Conservation (phyloP, 345 rosid genomes). For the Pseudoturritis turrita region DNA sequence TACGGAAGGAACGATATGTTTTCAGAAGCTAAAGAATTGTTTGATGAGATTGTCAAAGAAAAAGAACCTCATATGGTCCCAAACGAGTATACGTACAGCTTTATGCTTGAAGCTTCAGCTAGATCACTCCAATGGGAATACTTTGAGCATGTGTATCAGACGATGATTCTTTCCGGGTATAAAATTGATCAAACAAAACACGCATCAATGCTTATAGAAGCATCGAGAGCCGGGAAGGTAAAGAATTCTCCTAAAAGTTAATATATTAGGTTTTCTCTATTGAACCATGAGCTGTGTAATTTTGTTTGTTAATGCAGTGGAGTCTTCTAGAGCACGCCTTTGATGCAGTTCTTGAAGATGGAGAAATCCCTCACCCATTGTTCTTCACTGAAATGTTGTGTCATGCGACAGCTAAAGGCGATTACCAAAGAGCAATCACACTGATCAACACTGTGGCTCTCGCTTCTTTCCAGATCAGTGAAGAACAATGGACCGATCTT, state of each 20-base stretch:
- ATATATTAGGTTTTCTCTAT: no score
- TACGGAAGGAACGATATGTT: conserved; percentile 78
- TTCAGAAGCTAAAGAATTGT: conserved; percentile 71
- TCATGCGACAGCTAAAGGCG: conserved; percentile 48
- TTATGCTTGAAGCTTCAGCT: conserved; percentile 90
- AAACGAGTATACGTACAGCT: conserved; percentile 64
- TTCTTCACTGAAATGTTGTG: conserved; percentile 69
- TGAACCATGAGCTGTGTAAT: conserved; percentile 6
- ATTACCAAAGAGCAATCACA: conserved; percentile 56
- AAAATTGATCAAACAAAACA: conserved; percentile 65
- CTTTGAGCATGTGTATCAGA: conserved; percentile 80
- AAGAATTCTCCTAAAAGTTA: not conserved
- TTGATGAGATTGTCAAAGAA: conserved; percentile 49
- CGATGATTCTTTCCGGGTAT: conserved; percentile 66
- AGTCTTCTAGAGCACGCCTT: conserved; percentile 84
- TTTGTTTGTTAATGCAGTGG: conserved; percentile 42
- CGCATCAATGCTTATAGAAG: conserved; percentile 56
- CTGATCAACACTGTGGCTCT: conserved; percentile 56
- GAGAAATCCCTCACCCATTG: conserved; percentile 66
- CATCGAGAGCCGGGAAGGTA: conserved; percentile 88
- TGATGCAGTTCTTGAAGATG: conserved; percentile 65
- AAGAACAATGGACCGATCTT: conserved; percentile 66
- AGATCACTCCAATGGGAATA: conserved; percentile 85
- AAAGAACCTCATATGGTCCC: conserved; percentile 38
- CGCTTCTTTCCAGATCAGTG: conserved; percentile 77